phyloP scores from a whole-genome alignment of 2,329 filamentous ascomycete species.

The Monosporascus sp. region DNA sequence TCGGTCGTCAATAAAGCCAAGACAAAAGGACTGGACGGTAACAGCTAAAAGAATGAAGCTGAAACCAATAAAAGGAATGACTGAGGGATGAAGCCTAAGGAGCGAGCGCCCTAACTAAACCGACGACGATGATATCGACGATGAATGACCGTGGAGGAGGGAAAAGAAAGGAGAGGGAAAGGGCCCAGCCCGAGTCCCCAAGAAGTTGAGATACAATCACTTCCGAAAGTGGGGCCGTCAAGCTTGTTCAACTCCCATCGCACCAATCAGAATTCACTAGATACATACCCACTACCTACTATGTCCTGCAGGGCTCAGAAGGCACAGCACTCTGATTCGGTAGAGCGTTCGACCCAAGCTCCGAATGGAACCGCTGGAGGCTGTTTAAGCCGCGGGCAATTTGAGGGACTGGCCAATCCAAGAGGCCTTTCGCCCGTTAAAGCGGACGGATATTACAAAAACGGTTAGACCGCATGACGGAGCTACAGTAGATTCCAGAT shows the following conservation, averaged over 20 bases:
- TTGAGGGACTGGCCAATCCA: conserved; percentile 12
- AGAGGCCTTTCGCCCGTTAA: neutral
- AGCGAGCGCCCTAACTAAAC: conserved; percentile 23
- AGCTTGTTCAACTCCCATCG: too few species aligned
- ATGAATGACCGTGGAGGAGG: conserved; percentile 30
- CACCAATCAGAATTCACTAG: too few species aligned
- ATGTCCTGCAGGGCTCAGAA: conserved; percentile 9
- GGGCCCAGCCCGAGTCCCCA: conserved; percentile 12
- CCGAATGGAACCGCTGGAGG: conserved; percentile 5
- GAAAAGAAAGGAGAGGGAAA: conserved; percentile 17
- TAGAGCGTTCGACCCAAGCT: conserved; percentile 3
- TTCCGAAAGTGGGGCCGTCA: too few species aligned
- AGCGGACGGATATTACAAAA: neutral
- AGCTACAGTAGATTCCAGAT: neutral
- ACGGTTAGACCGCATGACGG: neutral
- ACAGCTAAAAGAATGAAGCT: conserved; percentile 44
- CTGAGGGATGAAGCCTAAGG: conserved; percentile 32
- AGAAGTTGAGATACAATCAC: neutral
- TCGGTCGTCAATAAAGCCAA: conserved; percentile 13
- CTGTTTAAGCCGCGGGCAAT: conserved; percentile 4
- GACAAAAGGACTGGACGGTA: conserved; percentile 39
- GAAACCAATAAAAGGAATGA: conserved; percentile 36
- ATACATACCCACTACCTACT: neutral
- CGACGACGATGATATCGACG: conserved; percentile 29
- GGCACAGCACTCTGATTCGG: conserved; percentile 23